A percentile compares a stretch with the other conserved stretches of the same genome.
Evolutionary conservation across 139 green algal species (phyloP).

Genomic region (Chlorella sp.): DNA sequence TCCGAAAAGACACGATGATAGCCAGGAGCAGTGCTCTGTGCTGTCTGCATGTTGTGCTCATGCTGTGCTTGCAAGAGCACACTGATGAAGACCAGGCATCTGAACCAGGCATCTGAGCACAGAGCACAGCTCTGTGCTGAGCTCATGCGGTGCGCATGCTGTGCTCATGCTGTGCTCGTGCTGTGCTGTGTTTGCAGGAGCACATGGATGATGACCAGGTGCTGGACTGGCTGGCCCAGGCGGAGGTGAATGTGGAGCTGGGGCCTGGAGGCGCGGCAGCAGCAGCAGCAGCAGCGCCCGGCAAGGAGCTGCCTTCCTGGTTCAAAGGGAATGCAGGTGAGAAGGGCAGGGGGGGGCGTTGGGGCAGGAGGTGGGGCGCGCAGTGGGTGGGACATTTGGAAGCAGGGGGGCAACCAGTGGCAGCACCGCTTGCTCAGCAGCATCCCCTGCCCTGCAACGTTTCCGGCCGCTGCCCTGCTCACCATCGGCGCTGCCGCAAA

Average conservation of each 20-base stretch:
- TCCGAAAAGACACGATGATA: no score
- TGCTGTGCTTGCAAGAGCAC: neutral
- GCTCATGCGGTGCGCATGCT: neutral
- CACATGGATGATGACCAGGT: constrained; percentile 44
- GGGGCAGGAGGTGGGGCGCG: neutral
- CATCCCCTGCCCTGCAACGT: no score
- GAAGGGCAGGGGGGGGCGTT: neutral
- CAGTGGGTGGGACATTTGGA: no score
- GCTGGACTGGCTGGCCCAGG: constrained; percentile 47
- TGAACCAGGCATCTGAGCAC: no score
- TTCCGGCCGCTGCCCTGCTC: no score
- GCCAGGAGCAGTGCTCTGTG: neutral
- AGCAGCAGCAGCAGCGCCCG: constrained; percentile 10
- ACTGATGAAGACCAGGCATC: neutral
- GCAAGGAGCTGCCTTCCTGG: constrained; percentile 53
- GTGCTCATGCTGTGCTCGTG: neutral
- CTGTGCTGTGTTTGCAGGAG: neutral
- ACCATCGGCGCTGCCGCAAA: no score
- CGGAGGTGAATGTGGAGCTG: constrained; percentile 36
- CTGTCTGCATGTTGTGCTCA: neutral
- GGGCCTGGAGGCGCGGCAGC: neutral
- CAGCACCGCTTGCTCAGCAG: no score
- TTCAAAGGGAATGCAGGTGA: constrained; percentile 30
- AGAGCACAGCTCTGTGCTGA: neutral
- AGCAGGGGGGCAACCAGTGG: neutral